Conservation (phyloP, 352 stramenopile species). For the Phytophthora syringae region DNA sequence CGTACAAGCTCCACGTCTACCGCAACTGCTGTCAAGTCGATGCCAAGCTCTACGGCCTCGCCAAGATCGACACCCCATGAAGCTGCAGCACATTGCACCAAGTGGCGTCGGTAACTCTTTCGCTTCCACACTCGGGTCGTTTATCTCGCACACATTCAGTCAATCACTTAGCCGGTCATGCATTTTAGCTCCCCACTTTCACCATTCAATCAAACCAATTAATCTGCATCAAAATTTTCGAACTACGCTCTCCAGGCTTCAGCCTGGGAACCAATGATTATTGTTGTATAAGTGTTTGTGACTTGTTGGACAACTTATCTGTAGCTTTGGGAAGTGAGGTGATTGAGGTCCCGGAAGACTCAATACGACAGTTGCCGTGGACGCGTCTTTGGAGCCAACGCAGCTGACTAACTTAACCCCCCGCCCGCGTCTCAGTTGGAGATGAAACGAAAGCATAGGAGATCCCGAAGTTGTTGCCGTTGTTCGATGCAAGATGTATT, state of each 20-base stretch:
- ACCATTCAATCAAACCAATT: background rate
- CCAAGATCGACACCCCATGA: background rate
- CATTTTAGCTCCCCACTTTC: background rate
- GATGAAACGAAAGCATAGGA: no score
- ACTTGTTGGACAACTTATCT: no score
- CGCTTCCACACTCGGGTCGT: background rate
- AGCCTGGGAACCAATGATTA: no score
- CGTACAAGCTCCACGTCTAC: conserved; percentile 6
- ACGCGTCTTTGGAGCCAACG: no score
- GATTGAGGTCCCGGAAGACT: no score
- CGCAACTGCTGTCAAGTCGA: conserved; percentile 8
- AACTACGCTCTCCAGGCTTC: background rate
- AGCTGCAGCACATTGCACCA: background rate
- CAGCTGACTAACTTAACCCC: no score
- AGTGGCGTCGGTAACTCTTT: background rate
- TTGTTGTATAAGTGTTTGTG: no score
- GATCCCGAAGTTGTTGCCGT: no score
- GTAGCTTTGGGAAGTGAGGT: no score
- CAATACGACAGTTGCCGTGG: no score
- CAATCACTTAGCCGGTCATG: background rate
- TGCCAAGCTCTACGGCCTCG: conserved; percentile 5
- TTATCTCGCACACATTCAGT: background rate
- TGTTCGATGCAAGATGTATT: no score
- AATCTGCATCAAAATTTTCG: background rate
- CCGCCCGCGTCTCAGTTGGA: no score